A percentile compares a stretch with the other conserved stretches of the same genome.
Evolutionary conservation across 345 rosid genomes (phyloP).

Genomic region (Nephelium lappaceum): DNA sequence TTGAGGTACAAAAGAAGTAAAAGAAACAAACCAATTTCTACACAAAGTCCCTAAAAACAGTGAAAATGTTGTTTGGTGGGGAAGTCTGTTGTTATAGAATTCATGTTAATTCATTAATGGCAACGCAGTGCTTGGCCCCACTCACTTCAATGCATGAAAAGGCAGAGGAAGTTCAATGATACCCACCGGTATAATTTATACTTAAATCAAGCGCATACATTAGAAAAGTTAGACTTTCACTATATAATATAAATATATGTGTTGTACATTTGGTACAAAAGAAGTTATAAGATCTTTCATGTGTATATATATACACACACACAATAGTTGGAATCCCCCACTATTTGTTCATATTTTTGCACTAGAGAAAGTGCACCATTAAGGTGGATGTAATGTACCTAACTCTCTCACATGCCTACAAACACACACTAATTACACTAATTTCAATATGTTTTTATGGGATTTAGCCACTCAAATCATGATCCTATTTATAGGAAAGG

Average conservation of each 20-base stretch:
- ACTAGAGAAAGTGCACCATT: conserved; percentile 27
- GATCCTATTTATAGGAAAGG: conserved; percentile 2
- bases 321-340: conserved; percentile 7
- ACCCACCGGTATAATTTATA: conserved; percentile 24
- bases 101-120: conserved; percentile 24
- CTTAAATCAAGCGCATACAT: not conserved
- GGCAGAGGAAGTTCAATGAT: conserved; percentile 30
- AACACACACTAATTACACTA: not conserved
- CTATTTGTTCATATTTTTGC: conserved; percentile 20
- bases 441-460: not conserved
- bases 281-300: conserved; percentile 24
- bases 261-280: conserved; percentile 19
- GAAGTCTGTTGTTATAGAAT: conserved; percentile 1
- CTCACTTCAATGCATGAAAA: conserved; percentile 31
- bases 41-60: conserved; percentile 18
- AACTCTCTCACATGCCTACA: conserved; percentile 33
- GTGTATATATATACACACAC: not conserved
- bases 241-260: not conserved
- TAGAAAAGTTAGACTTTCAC: not conserved
- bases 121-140: conserved; percentile 14
- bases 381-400: conserved; percentile 15
- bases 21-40: conserved; percentile 25
- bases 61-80: conserved; percentile 35
- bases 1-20: conserved; percentile 12
- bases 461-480: conserved; percentile 16